phyloP scores from a whole-genome alignment of 1,284 basidiomycete species.

The Tausonia pullulans region DNA sequence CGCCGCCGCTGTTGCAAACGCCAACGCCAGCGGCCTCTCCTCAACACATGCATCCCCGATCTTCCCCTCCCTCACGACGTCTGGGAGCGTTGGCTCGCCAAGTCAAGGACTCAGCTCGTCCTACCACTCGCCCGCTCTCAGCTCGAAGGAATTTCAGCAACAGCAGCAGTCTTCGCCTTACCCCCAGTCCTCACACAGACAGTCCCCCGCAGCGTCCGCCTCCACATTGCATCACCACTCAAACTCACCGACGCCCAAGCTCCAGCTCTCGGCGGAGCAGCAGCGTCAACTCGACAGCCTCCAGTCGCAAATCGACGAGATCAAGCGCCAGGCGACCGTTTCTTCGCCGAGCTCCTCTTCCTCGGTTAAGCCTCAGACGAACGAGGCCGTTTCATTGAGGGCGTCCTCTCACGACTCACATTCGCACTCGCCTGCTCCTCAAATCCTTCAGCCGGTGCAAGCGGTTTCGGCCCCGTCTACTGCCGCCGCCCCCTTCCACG shows the following conservation, averaged over 20 bases:
- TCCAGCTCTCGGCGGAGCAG: too few species aligned
- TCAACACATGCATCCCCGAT: background rate
- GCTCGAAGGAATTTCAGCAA: background rate
- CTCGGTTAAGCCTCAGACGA: background rate
- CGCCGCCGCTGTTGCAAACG: background rate
- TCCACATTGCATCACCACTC: background rate
- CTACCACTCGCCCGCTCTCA: background rate
- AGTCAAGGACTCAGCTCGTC: too few species aligned
- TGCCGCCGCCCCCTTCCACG: background rate
- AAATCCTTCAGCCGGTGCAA: background rate
- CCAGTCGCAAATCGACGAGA: too few species aligned
- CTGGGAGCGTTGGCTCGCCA: background rate
- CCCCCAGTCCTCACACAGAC: background rate
- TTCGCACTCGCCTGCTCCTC: background rate
- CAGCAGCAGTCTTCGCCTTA: background rate
- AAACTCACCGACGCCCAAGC: background rate
- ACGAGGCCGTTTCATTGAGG: background rate
- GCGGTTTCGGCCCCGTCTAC: background rate
- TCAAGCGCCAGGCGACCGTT: too few species aligned
- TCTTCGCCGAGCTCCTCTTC: background rate
- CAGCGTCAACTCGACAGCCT: too few species aligned
- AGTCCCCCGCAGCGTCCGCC: background rate
- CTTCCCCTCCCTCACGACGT: background rate
- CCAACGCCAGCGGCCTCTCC: background rate
- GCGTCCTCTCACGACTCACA: background rate